Evolutionary conservation across 2,329 filamentous ascomycete genomes (phyloP).

Genomic region (Chalara sp.): DNA sequence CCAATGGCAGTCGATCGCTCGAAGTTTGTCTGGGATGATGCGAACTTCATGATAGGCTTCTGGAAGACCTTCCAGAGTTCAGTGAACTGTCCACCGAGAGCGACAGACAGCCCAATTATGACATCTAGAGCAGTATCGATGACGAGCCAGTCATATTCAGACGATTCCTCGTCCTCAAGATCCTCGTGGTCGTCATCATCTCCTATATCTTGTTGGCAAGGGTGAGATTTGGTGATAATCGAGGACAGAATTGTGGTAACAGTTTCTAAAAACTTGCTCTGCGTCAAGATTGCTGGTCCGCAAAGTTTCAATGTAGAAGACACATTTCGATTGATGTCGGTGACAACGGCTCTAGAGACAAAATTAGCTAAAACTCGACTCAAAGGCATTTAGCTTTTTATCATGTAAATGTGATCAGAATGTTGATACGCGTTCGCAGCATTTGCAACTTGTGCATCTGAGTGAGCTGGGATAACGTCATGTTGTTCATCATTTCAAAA

Average conservation of each 20-base stretch:
- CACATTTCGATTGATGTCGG: constrained; percentile 91
- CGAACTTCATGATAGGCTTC: constrained; percentile 83
- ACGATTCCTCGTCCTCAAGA: constrained; percentile 62
- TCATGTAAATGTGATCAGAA: constrained; percentile 30
- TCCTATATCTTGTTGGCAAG: constrained; percentile 85
- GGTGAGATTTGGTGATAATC: constrained; percentile 84
- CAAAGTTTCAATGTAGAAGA: constrained; percentile 86
- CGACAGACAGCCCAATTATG: constrained; percentile 74
- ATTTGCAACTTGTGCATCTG: constrained; percentile 81
- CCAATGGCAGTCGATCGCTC: constrained; percentile 89
- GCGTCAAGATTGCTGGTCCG: constrained; percentile 76
- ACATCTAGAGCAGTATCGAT: constrained; percentile 93
- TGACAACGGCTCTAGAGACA: constrained; percentile 67
- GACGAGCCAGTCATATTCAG: constrained; percentile 96
- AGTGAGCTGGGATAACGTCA: constrained; percentile 99
- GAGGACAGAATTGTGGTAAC: constrained; percentile 68
- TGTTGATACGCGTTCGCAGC: constrained; percentile 75
- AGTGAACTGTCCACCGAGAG: constrained; percentile 72
- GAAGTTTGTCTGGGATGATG: constrained; percentile 75
- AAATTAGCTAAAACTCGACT: not conserved
- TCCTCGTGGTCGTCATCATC: constrained; percentile 71
- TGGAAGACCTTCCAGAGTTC: constrained; percentile 96
- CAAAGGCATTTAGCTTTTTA: no score
- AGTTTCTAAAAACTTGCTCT: constrained; percentile 67
- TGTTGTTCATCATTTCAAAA: constrained; percentile 70